A percentile compares a stretch with the other conserved stretches of the same genome.
Conservation (phyloP, 257 asterid genomes). For the Nicotiana sylvestris region DNA sequence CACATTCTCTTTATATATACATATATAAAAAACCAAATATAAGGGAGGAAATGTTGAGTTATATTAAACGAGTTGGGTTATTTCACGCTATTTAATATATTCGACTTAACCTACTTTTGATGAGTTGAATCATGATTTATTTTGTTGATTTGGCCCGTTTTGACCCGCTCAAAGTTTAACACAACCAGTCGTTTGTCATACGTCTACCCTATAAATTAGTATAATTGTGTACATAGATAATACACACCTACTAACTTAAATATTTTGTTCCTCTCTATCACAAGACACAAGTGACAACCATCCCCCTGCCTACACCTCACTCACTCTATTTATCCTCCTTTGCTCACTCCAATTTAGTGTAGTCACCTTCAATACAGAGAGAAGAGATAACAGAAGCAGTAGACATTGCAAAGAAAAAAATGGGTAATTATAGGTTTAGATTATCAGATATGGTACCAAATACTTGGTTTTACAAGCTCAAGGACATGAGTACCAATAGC, state of each 20-base stretch:
- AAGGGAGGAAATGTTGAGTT: background rate
- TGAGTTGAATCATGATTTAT: background rate
- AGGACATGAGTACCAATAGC: slow-evolving; percentile 22
- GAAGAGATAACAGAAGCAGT: background rate
- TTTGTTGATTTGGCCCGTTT: background rate
- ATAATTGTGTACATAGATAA: background rate
- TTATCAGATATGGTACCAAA: slow-evolving; percentile 69
- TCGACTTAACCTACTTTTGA: too few species aligned
- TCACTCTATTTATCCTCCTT: background rate
- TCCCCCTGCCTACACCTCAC: background rate
- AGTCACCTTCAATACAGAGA: background rate
- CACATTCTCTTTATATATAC: background rate
- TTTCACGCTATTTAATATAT: background rate
- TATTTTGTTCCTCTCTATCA: background rate
- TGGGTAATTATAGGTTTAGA: slow-evolving; percentile 69
- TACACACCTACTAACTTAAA: background rate
- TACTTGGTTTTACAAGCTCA: slow-evolving; percentile 80
- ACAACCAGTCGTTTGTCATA: background rate
- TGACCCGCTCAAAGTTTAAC: accelerated
- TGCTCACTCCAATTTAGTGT: background rate
- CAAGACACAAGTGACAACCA: background rate
- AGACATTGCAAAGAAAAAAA: background rate
- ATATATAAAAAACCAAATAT: background rate
- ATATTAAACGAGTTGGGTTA: background rate
- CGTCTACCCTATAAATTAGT: background rate